phyloP scores from a whole-genome alignment of 768 basidiomycete genomes.

The Boletus huronensis region DNA sequence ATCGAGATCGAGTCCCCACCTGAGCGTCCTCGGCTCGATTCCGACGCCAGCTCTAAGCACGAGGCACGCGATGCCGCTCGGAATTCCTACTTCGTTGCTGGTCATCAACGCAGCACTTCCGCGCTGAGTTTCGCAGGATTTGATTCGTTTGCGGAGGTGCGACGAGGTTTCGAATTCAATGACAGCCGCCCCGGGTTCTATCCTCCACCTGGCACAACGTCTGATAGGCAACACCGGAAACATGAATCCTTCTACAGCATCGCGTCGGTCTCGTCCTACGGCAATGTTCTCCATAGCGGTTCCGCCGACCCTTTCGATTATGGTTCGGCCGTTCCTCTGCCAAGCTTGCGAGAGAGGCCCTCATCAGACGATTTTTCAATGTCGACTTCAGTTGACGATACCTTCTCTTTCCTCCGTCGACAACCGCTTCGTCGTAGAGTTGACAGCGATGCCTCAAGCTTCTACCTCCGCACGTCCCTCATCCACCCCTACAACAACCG shows the following conservation, averaged over 20 bases:
- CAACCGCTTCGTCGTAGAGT: constrained; percentile 48
- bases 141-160: constrained; percentile 74
- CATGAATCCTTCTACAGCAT: constrained; percentile 69
- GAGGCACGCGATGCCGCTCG: constrained; percentile 22
- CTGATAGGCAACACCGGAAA: constrained; percentile 39
- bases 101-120: constrained; percentile 42
- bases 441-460: constrained; percentile 75
- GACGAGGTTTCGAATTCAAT: constrained; percentile 73
- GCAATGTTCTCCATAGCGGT: constrained; percentile 61
- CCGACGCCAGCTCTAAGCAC: constrained; percentile 42
- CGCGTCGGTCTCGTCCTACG: constrained; percentile 78
- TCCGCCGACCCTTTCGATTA: constrained; percentile 73
- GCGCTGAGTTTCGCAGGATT: constrained; percentile 67
- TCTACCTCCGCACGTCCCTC: constrained; percentile 51
- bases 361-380: constrained; percentile 58
- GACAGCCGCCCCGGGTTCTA: constrained; percentile 63
- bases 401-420: constrained; percentile 57
- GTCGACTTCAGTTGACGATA: constrained; percentile 59
- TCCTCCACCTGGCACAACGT: constrained; percentile 43
- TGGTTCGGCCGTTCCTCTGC: constrained; percentile 34
- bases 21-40: constrained; percentile 37
- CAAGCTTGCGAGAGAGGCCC: constrained; percentile 51
- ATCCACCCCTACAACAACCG: constrained; percentile 39
- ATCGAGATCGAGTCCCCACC: constrained; percentile 35
- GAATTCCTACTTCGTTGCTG: constrained; percentile 11